These are phyloP conservation scores for Diutina neorugosa DNA, from an alignment of 1,139 yeast species.

Conservation along the genomic window DNA sequence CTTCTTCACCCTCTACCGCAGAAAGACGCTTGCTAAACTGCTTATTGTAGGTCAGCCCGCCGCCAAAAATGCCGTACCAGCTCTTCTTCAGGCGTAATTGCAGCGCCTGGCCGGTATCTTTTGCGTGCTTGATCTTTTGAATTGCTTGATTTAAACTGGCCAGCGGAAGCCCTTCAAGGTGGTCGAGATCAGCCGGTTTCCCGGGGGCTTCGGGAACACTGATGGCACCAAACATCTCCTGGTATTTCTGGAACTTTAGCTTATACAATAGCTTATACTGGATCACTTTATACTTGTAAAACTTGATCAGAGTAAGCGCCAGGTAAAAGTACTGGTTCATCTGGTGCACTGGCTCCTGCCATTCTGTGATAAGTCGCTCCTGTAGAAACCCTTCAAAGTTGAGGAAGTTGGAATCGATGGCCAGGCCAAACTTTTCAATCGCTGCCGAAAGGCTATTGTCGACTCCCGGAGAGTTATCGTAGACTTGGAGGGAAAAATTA, in stretches of 20 bases:
- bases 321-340: conserved; percentile 27
- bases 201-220: background rate
- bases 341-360: conserved; percentile 37
- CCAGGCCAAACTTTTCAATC: conserved; percentile 35
- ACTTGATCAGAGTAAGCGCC: conserved; percentile 27
- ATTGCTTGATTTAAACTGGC: conserved; percentile 31
- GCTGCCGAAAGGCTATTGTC: conserved; percentile 19
- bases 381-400: conserved; percentile 28
- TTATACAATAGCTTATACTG: conserved; percentile 31
- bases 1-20: background rate
- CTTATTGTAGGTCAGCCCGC: conserved; percentile 8
- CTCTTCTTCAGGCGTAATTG: conserved; percentile 17
- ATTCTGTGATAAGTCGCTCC: conserved; percentile 25
- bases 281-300: conserved; percentile 33
- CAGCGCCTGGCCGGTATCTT: conserved; percentile 9
- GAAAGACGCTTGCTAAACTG: background rate
- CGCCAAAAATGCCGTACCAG: conserved; percentile 39
- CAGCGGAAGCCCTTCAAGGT: conserved; percentile 16
- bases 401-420: conserved; percentile 30
- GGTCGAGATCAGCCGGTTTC: conserved; percentile 6
- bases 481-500: conserved; percentile 33
- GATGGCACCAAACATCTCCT: conserved; percentile 18
- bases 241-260: conserved; percentile 27
- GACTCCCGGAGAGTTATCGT: conserved; percentile 15
- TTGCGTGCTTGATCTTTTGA: conserved; percentile 16